These are phyloP conservation scores for Olyra latifolia DNA, from an alignment of 176 grass and related monocot genomes.

Conservation along the genomic window DNA sequence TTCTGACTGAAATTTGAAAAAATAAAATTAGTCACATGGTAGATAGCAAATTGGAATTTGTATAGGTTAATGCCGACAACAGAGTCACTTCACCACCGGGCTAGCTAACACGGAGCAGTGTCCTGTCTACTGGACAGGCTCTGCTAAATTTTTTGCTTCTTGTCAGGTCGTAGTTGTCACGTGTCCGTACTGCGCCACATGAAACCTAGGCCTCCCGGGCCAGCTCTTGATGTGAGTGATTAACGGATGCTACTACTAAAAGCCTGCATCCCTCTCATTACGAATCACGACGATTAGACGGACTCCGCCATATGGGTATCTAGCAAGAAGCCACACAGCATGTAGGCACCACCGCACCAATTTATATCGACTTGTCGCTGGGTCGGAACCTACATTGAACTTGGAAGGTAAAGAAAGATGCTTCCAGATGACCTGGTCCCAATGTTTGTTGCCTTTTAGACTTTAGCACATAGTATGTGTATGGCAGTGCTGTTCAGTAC, in stretches of 20 bases:
- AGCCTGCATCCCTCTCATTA: background rate
- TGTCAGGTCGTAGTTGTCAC: background rate
- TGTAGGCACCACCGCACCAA: background rate
- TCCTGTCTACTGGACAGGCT: background rate
- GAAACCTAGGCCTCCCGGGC: background rate
- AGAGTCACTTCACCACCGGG: background rate
- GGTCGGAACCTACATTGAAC: background rate
- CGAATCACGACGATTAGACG: background rate
- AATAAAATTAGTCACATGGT: too few relatives aligned
- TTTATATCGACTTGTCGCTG: background rate
- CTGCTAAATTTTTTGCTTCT: background rate
- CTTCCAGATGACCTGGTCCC: background rate
- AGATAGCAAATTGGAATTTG: too few relatives aligned
- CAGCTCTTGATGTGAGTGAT: background rate
- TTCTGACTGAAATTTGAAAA: too few relatives aligned
- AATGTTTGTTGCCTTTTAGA: background rate
- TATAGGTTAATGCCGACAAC: too few relatives aligned
- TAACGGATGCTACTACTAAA: background rate
- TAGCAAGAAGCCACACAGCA: constrained; percentile 3
- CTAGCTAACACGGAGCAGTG: background rate
- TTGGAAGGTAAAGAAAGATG: background rate
- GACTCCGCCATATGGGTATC: background rate
- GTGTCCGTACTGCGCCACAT: background rate
- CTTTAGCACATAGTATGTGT: background rate
- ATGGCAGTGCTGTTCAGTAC: background rate